These are phyloP conservation scores for Phytophthora fragariaefolia DNA, from an alignment of 352 stramenopile species.

Conservation along the genomic window DNA sequence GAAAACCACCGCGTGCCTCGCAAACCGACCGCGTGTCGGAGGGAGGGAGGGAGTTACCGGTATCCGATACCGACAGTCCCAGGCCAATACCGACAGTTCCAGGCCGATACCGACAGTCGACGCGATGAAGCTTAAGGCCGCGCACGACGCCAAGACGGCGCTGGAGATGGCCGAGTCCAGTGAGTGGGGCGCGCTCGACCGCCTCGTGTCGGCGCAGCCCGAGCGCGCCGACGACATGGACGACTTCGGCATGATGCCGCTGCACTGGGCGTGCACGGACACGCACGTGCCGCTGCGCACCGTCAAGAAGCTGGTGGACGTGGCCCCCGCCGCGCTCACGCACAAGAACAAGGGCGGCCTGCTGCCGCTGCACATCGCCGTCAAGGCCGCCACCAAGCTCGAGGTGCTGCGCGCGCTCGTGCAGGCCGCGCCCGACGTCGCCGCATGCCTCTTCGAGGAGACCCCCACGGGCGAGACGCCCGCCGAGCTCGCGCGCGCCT, in stretches of 20 bases:
- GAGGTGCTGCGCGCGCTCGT: conserved; percentile 72
- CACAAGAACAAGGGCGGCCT: conserved; percentile 84
- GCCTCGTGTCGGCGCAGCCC: conserved; percentile 54
- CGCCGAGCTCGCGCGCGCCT: conserved; percentile 63
- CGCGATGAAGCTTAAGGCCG: conserved; percentile 40
- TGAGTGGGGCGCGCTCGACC: conserved; percentile 72
- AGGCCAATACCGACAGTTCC: too few species aligned
- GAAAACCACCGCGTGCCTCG: conserved; percentile 21
- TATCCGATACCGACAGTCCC: too few species aligned
- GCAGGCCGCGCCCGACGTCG: conserved; percentile 45
- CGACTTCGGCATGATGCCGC: conserved; percentile 88
- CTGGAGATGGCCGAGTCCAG: conserved; percentile 78
- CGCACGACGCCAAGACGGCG: conserved; percentile 47
- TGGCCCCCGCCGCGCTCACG: conserved; percentile 52
- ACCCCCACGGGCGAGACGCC: conserved; percentile 78
- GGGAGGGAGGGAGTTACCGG: too few species aligned
- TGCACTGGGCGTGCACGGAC: conserved; percentile 88
- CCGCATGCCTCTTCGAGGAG: conserved; percentile 60
- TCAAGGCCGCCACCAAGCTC: conserved; percentile 77
- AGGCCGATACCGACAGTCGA: too few species aligned
- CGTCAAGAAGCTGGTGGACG: conserved; percentile 72
- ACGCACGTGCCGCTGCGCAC: conserved; percentile 68
- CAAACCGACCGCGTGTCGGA: too few species aligned
- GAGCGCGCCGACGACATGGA: conserved; percentile 76
- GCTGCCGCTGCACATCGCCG: conserved; percentile 80